Evolutionary conservation across 2,329 filamentous ascomycete genomes (phyloP).

Genomic region (Nemania sp.): DNA sequence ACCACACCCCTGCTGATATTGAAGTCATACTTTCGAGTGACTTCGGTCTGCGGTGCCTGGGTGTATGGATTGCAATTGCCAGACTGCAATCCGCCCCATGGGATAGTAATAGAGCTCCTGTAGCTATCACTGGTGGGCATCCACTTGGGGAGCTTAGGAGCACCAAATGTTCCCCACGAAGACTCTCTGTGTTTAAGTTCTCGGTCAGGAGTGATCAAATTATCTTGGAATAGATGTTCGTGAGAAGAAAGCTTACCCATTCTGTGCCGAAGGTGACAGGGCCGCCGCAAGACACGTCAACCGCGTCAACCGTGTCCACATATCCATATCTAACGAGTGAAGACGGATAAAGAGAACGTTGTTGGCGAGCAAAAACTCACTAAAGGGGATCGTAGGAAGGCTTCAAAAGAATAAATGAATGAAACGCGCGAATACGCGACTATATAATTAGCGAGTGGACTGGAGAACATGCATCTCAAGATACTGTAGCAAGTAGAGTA

Average conservation of each 20-base stretch:
- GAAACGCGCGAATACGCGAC: slow-evolving; percentile 16
- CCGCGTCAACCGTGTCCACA: slow-evolving; percentile 26
- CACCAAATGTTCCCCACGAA: slow-evolving; percentile 40
- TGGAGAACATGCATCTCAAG: neutral
- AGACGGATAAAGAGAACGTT: too few relatives aligned
- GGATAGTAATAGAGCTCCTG: slow-evolving; percentile 41
- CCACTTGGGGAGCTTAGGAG: slow-evolving; percentile 39
- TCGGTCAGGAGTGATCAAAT: neutral
- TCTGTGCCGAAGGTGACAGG: slow-evolving; percentile 33
- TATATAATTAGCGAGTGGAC: slow-evolving; percentile 7
- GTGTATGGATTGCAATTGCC: slow-evolving; percentile 54
- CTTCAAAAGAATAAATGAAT: slow-evolving; percentile 15
- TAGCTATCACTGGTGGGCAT: slow-evolving; percentile 24
- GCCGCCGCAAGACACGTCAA: slow-evolving; percentile 28
- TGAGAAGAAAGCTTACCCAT: slow-evolving; percentile 32
- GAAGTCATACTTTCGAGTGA: slow-evolving; percentile 59
- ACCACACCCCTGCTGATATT: slow-evolving; percentile 53
- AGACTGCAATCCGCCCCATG: slow-evolving; percentile 54
- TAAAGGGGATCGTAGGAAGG: too few relatives aligned
- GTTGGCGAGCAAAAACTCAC: too few relatives aligned
- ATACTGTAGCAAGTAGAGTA: neutral
- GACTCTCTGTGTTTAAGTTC: slow-evolving; percentile 35
- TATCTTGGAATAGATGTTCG: neutral
- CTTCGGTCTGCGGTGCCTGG: slow-evolving; percentile 54
- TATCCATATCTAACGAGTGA: slow-evolving; percentile 32